Conservation (phyloP, 2,329 filamentous ascomycete species). For the Emergomyces pasteurianus region DNA sequence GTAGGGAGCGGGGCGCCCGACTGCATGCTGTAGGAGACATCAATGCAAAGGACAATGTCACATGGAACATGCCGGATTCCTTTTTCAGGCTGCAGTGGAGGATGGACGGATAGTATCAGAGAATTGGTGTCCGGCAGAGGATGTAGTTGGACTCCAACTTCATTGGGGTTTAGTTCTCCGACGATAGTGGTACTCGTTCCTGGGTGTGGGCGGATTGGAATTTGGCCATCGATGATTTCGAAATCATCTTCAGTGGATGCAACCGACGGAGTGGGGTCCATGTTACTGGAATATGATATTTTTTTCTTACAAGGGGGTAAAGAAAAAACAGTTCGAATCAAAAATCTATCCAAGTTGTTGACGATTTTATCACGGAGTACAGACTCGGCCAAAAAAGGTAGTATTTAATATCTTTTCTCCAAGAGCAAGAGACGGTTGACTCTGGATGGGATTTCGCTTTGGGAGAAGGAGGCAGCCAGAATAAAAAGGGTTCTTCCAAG, state of each 20-base stretch:
- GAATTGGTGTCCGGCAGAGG: constrained; percentile 10
- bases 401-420: background rate
- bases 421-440: background rate
- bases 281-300: background rate
- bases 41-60: constrained; percentile 51
- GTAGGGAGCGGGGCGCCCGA: constrained; percentile 35
- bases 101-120: constrained; percentile 13
- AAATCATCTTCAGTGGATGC: constrained; percentile 1
- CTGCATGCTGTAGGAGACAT: constrained; percentile 48
- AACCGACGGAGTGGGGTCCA: background rate
- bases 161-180: background rate
- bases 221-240: background rate
- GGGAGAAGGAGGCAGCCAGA: background rate
- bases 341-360: background rate
- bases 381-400: background rate
- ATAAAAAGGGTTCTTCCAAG: background rate
- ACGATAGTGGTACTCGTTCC: background rate
- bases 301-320: background rate
- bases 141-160: constrained; percentile 7
- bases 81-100: constrained; percentile 12
- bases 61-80: constrained; percentile 34
- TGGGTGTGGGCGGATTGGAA: background rate
- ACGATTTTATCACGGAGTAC: background rate
- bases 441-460: background rate
- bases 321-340: background rate